These are phyloP conservation scores for Globisporangium iwayamae DNA, from an alignment of 352 stramenopile species.

Conservation along the genomic window DNA sequence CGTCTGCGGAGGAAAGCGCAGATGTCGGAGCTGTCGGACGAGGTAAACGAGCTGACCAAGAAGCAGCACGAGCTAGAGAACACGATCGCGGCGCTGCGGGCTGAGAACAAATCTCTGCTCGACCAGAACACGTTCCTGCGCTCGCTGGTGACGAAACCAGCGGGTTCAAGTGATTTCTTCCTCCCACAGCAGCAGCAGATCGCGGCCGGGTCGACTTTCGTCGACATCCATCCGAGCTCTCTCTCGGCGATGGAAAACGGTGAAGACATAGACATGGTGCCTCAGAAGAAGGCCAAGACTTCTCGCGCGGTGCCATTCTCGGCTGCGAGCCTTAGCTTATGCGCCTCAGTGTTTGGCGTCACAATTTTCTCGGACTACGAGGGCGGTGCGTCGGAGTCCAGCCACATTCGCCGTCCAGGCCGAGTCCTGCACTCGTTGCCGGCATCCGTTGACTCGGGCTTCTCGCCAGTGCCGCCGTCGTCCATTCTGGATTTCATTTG, in stretches of 20 bases:
- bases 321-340: slow-evolving; percentile 58
- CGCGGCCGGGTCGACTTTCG: slow-evolving; percentile 13
- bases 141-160: slow-evolving; percentile 49
- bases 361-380: slow-evolving; percentile 66
- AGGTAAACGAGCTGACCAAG: slow-evolving; percentile 62
- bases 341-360: slow-evolving; percentile 75
- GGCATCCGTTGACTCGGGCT: slow-evolving; percentile 22
- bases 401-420: slow-evolving; percentile 47
- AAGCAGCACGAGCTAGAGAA: slow-evolving; percentile 71
- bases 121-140: slow-evolving; percentile 78
- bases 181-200: slow-evolving; percentile 28
- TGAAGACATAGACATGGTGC: slow-evolving; percentile 19
- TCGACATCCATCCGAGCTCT: slow-evolving; percentile 1
- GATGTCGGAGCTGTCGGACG: slow-evolving; percentile 48
- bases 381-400: slow-evolving; percentile 23
- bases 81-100: slow-evolving; percentile 57
- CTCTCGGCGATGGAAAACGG: slow-evolving; percentile 30
- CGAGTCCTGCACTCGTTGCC: slow-evolving; percentile 64
- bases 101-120: slow-evolving; percentile 77
- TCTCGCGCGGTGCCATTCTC: slow-evolving; percentile 45
- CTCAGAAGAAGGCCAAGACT: slow-evolving; percentile 34
- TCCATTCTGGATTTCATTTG: slow-evolving; percentile 32
- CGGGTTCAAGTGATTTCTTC: slow-evolving; percentile 8
- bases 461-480: slow-evolving; percentile 27
- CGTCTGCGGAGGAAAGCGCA: slow-evolving; percentile 69